These are phyloP conservation scores for Prunus padus DNA, from an alignment of 306 rosid species.

Conservation along the genomic window DNA sequence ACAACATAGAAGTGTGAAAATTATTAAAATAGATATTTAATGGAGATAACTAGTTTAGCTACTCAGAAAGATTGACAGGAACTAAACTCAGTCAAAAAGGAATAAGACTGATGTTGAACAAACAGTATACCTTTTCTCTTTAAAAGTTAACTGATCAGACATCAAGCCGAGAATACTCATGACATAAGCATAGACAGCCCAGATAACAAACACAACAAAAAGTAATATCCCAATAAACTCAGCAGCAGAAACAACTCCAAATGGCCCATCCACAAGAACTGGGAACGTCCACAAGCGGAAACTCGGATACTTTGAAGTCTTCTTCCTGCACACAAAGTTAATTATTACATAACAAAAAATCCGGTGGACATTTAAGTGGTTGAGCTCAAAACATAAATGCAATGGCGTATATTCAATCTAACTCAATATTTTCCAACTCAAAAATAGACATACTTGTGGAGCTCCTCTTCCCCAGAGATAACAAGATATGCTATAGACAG, in stretches of 20 bases:
- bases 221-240: constrained; percentile 76
- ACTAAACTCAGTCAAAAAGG: too few relatives aligned
- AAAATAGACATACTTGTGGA: constrained; percentile 47
- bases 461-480: constrained; percentile 55
- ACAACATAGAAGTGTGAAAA: constrained; percentile 6
- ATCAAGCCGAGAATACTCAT: constrained; percentile 26
- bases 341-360: background rate
- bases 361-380: background rate
- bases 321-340: constrained; percentile 44
- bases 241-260: constrained; percentile 84
- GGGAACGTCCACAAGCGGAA: constrained; percentile 85
- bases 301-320: constrained; percentile 47
- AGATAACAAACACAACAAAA: constrained; percentile 52
- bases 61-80: too few relatives aligned
- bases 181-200: constrained; percentile 61
- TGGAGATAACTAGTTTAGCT: background rate
- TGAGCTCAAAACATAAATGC: background rate
- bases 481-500: constrained; percentile 56
- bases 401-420: background rate
- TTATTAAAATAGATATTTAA: background rate
- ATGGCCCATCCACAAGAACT: constrained; percentile 75
- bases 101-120: background rate
- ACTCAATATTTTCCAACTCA: background rate
- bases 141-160: constrained; percentile 24
- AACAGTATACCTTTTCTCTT: constrained; percentile 41